Conservation (phyloP, 2,329 filamentous ascomycete species). For the Cytospora chrysosperma region DNA sequence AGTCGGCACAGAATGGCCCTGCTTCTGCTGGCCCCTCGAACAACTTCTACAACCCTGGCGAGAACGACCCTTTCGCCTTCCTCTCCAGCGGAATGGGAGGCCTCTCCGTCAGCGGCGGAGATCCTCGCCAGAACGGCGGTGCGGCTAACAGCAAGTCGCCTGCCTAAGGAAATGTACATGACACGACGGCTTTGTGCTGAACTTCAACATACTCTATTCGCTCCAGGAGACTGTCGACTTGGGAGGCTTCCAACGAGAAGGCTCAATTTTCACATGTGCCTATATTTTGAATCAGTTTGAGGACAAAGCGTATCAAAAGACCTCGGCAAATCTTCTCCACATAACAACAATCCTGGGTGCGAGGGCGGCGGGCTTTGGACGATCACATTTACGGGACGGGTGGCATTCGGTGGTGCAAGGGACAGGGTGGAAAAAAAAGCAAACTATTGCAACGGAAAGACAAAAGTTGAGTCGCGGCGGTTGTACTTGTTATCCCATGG, state of each 20-base stretch:
- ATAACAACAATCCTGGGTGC: slow-evolving; percentile 20
- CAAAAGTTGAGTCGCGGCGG: slow-evolving; percentile 20
- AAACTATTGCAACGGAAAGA: slow-evolving; percentile 23
- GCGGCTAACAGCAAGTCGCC: slow-evolving; percentile 60
- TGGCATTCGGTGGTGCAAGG: slow-evolving; percentile 21
- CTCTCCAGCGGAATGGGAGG: slow-evolving; percentile 71
- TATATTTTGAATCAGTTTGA: slow-evolving; percentile 23
- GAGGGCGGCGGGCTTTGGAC: slow-evolving; percentile 22
- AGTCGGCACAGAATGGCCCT: slow-evolving; percentile 78
- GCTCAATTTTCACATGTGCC: slow-evolving; percentile 20
- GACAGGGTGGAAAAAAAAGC: slow-evolving; percentile 19
- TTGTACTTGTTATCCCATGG: slow-evolving; percentile 20
- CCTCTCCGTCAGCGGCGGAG: slow-evolving; percentile 67
- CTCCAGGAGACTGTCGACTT: slow-evolving; percentile 11
- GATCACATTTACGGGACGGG: slow-evolving; percentile 21
- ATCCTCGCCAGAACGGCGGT: slow-evolving; percentile 62
- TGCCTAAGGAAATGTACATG: slow-evolving; percentile 43
- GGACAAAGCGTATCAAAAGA: slow-evolving; percentile 20
- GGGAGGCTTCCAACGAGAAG: background rate
- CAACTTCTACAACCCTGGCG: slow-evolving; percentile 64
- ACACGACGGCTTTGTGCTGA: slow-evolving; percentile 12
- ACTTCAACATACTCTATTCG: slow-evolving; percentile 18
- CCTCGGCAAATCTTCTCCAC: slow-evolving; percentile 19
- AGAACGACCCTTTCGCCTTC: slow-evolving; percentile 78
- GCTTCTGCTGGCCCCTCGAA: slow-evolving; percentile 74